phyloP scores from a whole-genome alignment of 139 green algal species.

The Nannochloris sp. region DNA sequence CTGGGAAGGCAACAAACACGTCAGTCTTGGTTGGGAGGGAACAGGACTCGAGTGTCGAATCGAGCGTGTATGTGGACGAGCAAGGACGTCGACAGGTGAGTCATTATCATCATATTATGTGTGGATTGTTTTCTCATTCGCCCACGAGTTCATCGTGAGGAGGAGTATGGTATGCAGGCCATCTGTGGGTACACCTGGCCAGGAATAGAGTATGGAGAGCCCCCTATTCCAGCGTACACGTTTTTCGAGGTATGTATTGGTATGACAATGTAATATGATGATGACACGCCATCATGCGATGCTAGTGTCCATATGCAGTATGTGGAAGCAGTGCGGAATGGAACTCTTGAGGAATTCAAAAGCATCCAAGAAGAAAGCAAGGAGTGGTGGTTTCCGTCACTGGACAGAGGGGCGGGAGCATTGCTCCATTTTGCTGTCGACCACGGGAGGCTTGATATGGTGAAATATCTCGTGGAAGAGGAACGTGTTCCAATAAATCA shows the following conservation, averaged over 20 bases:
- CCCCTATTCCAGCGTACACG: constrained; percentile 22
- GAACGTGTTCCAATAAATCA: constrained; percentile 25
- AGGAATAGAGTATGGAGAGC: constrained; percentile 36
- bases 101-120: too few species aligned
- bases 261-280: not conserved
- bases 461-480: constrained; percentile 26
- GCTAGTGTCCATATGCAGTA: constrained; percentile 19
- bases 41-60: too few species aligned
- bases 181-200: constrained; percentile 40
- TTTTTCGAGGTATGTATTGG: constrained; percentile 35
- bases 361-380: constrained; percentile 16
- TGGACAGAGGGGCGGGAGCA: constrained; percentile 31
- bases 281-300: not conserved
- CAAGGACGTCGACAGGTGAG: too few species aligned
- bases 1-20: too few species aligned
- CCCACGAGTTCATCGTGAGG: too few species aligned
- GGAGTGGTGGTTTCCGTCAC: constrained; percentile 25
- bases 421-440: constrained; percentile 32
- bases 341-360: constrained; percentile 21
- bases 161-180: constrained; percentile 8
- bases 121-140: too few species aligned
- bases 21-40: too few species aligned
- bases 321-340: constrained; percentile 25
- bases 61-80: too few species aligned
- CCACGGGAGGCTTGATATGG: constrained; percentile 23